These are phyloP conservation scores for Sporisorium scitamineum DNA, from an alignment of 1,284 basidiomycete species.

Conservation along the genomic window DNA sequence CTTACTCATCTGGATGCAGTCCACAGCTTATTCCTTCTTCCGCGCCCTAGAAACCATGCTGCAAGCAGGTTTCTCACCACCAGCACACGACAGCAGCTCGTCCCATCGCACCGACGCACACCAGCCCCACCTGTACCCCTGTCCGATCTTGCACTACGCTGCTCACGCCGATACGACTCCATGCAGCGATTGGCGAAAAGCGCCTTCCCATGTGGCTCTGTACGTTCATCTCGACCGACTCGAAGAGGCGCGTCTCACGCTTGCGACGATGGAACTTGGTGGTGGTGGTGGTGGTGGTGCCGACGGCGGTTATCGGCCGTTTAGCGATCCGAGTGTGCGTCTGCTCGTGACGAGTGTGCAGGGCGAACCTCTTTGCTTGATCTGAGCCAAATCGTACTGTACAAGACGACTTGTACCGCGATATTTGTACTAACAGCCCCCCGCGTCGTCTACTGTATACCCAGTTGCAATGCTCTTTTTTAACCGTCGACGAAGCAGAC, in stretches of 20 bases:
- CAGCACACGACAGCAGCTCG: conserved; percentile 1
- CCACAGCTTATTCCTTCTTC: conserved; percentile 28
- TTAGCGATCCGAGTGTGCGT: conserved; percentile 18
- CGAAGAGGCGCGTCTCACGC: conserved; percentile 16
- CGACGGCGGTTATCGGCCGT: conserved; percentile 12
- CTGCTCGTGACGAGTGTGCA: conserved; percentile 28
- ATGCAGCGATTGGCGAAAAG: not conserved
- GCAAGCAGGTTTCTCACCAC: conserved; percentile 5
- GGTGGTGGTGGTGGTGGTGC: not conserved
- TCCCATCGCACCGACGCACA: not conserved
- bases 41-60: conserved; percentile 22
- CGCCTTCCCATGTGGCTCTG: conserved; percentile 27
- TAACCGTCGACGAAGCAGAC: no score
- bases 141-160: conserved; percentile 32
- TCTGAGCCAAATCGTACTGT: not conserved
- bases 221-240: conserved; percentile 34
- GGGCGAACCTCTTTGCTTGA: conserved; percentile 31
- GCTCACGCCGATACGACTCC: conserved; percentile 4
- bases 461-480: not conserved
- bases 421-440: not conserved
- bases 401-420: no score
- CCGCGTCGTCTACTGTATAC: not conserved
- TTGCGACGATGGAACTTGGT: conserved; percentile 18
- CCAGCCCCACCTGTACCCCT: conserved; percentile 15
- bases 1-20: conserved; percentile 30